These are phyloP conservation scores for Colletotrichum destructivum DNA, from an alignment of 2,329 filamentous ascomycete species.

Conservation along the genomic window DNA sequence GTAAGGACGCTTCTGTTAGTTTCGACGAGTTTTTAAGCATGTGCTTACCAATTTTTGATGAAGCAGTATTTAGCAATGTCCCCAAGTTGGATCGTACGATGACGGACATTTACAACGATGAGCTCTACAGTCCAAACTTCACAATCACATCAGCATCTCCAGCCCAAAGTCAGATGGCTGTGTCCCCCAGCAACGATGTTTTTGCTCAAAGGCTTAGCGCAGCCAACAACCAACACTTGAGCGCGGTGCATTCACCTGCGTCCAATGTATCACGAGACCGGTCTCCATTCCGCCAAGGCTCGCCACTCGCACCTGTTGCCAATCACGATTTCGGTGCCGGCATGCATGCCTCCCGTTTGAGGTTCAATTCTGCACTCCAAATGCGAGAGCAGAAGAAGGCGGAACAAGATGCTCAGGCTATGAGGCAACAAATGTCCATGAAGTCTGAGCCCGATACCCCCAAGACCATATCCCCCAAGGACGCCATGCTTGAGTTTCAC, in stretches of 20 bases:
- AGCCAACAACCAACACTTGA: slow-evolving; percentile 81
- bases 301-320: slow-evolving; percentile 69
- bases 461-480: slow-evolving; percentile 96
- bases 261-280: slow-evolving; percentile 72
- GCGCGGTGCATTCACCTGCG: slow-evolving; percentile 66
- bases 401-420: slow-evolving; percentile 68
- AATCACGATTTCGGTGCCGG: slow-evolving; percentile 60
- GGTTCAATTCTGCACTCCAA: slow-evolving; percentile 69
- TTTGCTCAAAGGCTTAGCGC: slow-evolving; percentile 85
- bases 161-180: slow-evolving; percentile 60
- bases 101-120: slow-evolving; percentile 87
- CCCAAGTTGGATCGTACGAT: slow-evolving; percentile 90
- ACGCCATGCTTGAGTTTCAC: slow-evolving; percentile 88
- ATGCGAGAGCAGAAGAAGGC: slow-evolving; percentile 74
- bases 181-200: slow-evolving; percentile 71
- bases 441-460: slow-evolving; percentile 65
- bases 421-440: slow-evolving; percentile 59
- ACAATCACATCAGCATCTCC: slow-evolving; percentile 69
- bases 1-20: slow-evolving; percentile 59
- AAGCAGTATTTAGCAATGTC: slow-evolving; percentile 57
- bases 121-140: slow-evolving; percentile 83
- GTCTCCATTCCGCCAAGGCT: slow-evolving; percentile 86
- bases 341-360: slow-evolving; percentile 38
- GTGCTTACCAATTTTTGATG: slow-evolving; percentile 55
- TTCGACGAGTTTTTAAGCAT: slow-evolving; percentile 20